Base-by-base conservation (phyloP, 176 grass and related monocot species). In the Aegilops sharonensis region DNA sequence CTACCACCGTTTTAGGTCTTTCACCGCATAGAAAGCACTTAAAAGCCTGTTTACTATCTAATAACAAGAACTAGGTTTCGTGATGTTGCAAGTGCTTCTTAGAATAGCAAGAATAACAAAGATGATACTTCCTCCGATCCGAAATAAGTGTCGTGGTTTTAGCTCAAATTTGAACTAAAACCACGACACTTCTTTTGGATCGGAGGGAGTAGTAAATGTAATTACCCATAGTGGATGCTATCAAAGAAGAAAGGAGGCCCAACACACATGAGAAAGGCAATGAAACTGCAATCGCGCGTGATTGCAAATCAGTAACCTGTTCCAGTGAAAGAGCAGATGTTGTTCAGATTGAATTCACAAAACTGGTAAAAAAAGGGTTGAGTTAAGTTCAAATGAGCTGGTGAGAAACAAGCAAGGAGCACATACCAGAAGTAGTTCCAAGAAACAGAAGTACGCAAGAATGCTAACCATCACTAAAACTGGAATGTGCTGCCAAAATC, bases 381-480 rank as follows among this genome's bases (percentile, higher is more conserved):
- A 24, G 83, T 23, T 35, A 83, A 54, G 77, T 69, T 56, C 34
- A 84, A 85, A 72, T 78, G 73, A 3, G 54, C 72, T 47, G 54
- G 60, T 43, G 78, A 40, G 21, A 78, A 83, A 57, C 15, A 84
- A 78, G 27, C 0, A 88, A 52, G 62, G 59, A 27, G 47, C 10
- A 81, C 96, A 84, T 32, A 98, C 96, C 84, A 98, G 83, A 90
- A 98, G 96, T 88, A 95, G 92, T 88, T 95, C 96, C 87, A 98
- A 89, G 90, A 98, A 98, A 89, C 96, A 98, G 81, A 98, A 98
- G 91, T 98, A 98, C 0, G 96, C 93, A 29, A 98, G 93, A 91
- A 98, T 98, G 96, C 93, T 98, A 79, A 98, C 85, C 96, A 98
- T 98, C 69, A 98, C 89, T 34, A 98, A 64, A 88, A 98, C 85